Conservation (phyloP, 192 early-diverging fungal species). For the Mycoemilia scoparia region DNA sequence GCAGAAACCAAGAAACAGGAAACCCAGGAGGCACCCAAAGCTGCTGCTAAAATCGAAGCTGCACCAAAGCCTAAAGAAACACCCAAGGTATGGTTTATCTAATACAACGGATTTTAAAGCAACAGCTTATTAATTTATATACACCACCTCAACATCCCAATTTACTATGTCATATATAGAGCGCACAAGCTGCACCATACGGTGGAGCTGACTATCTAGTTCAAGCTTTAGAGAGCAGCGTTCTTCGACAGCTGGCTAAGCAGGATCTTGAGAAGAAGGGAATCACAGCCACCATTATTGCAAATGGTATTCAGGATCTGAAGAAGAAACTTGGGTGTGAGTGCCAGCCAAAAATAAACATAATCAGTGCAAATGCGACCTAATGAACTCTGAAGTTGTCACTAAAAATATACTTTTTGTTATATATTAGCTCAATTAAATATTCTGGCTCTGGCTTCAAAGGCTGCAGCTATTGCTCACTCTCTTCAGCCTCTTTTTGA, state of each 20-base stretch:
- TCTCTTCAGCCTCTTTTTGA: too few species aligned
- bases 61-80: background rate
- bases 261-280: conserved; percentile 17
- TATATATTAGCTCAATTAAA: too few species aligned
- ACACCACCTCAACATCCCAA: too few species aligned
- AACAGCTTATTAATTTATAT: too few species aligned
- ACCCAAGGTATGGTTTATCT: conserved; percentile 3
- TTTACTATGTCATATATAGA: too few species aligned
- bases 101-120: background rate
- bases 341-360: conserved; percentile 41
- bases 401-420: too few species aligned
- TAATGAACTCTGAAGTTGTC: too few species aligned
- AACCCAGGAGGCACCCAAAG: background rate
- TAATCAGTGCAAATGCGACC: too few species aligned
- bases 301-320: conserved; percentile 30
- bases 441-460: too few species aligned
- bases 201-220: conserved; percentile 23
- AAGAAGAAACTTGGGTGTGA: conserved; percentile 31
- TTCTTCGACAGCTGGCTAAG: conserved; percentile 17
- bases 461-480: too few species aligned
- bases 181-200: too few species aligned
- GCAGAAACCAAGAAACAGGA: conserved; percentile 28
- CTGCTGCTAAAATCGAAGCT: background rate
- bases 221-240: conserved; percentile 19
- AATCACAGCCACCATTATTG: conserved; percentile 24